Evolutionary conservation across 352 stramenopile species (phyloP).

Genomic region (Pythium aphanidermatum): DNA sequence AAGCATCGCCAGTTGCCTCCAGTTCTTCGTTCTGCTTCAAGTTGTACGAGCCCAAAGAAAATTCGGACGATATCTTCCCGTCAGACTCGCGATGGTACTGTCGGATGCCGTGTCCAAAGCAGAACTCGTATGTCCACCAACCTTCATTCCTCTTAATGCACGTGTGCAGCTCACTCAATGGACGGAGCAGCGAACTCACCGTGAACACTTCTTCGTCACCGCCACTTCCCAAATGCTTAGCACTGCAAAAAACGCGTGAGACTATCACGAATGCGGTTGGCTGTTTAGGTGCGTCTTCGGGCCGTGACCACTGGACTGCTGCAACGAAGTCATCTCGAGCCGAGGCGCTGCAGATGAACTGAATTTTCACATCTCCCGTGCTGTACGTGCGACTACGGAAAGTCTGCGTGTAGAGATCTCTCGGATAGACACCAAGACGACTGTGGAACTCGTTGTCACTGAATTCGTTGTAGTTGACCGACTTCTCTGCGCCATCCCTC

Average conservation of each 20-base stretch:
- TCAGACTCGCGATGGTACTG: constrained; percentile 75
- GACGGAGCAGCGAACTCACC: constrained; percentile 45
- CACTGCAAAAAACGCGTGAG: constrained; percentile 64
- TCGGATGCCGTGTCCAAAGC: constrained; percentile 56
- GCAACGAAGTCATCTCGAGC: constrained; percentile 38
- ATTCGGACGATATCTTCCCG: constrained; percentile 58
- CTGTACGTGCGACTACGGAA: constrained; percentile 19
- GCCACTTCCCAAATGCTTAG: constrained; percentile 35
- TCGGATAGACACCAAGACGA: constrained; percentile 30
- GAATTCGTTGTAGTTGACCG: constrained; percentile 43
- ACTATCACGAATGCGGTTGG: constrained; percentile 44
- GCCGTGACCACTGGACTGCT: constrained; percentile 32
- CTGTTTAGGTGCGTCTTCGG: constrained; percentile 1
- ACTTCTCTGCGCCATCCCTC: constrained; percentile 23
- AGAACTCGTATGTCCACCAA: constrained; percentile 85
- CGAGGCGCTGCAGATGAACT: constrained; percentile 62
- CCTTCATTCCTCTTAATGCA: constrained; percentile 79
- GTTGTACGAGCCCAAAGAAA: constrained; percentile 56
- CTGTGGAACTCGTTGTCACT: constrained; percentile 33
- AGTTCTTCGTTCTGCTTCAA: constrained; percentile 43
- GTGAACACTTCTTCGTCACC: constrained; percentile 42
- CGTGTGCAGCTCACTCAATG: constrained; percentile 36
- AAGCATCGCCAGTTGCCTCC: constrained; percentile 27
- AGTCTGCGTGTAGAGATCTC: constrained; percentile 60
- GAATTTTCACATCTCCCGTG: constrained; percentile 37